Evolutionary conservation across 306 rosid genomes (phyloP), one percentile per base, ranked within the genome.

Genomic region (Malus orientalis): DNA sequence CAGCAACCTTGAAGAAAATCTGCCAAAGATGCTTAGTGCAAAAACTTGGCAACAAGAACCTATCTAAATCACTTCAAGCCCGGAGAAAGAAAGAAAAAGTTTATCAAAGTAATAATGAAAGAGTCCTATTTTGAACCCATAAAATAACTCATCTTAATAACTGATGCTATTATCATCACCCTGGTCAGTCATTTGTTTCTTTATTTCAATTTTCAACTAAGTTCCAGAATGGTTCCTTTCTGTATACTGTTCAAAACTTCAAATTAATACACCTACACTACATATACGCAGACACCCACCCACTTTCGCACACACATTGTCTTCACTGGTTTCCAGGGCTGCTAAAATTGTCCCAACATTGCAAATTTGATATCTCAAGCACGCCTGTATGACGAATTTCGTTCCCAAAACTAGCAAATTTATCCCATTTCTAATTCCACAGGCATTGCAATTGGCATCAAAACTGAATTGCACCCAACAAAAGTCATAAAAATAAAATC

Each of bases 1-100:
- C 80, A 90, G 44, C 82, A 92, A 83, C 81, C 90, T 89, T 74
- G 97, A 92, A 85, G 98, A 86, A 85, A 89, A 92, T 84, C 96
- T 89, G 90, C 68, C 83, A 82, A 83, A 80, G 25, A 79, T 47
- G 77, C 51, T 55, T 10, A 23, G 8, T 8, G 14, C 5, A 27
- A 71, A 67, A 80, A 67, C 70, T 78, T 63, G 76, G 74, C 66
- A 65, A 83, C 71, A 51, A 47, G 18, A 76, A 59, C 19, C 57
- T 36, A 59, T 72, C 22, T 8, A 42, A 58, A 58, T 15, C 63
- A n/a, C 25, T 71, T 66, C 63, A 77, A 76, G 59, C 69, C 78
- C 27, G 23, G 69, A 45, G 12, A 8, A 5, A 19, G 67, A 71
- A 78, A 44, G n/a, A 76, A 29, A 79, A 38, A 47, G 49, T 71